Evolutionary conservation across 176 grass and related monocot species (phyloP).

Genomic region (Musa acuminata): DNA sequence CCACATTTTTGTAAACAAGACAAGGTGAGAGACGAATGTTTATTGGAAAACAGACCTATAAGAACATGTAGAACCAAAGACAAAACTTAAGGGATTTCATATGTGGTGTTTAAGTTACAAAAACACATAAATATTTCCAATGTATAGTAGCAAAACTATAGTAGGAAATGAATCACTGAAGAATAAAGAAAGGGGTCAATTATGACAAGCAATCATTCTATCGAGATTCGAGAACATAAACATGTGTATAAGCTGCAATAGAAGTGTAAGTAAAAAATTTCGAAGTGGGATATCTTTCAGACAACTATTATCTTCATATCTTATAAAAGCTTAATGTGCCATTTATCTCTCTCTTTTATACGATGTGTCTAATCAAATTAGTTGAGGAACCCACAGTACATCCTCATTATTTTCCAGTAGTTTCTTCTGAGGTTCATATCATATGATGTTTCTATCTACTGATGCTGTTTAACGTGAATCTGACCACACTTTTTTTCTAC

Average conservation of each 20-base stretch:
- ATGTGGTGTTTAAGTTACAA: background rate
- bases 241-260: background rate
- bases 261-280: background rate
- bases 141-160: too few relatives aligned
- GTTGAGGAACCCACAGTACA: background rate
- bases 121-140: background rate
- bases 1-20: too few relatives aligned
- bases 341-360: background rate
- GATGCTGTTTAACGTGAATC: background rate
- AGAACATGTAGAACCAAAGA: background rate
- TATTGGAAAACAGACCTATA: too few relatives aligned
- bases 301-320: too few relatives aligned
- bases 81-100: background rate
- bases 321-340: background rate
- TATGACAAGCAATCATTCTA: background rate
- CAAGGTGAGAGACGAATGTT: too few relatives aligned
- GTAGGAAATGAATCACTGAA: background rate
- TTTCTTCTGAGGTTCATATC: background rate
- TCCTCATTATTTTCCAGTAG: background rate
- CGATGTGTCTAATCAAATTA: background rate
- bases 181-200: background rate
- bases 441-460: background rate
- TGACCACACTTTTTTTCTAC: slow-evolving; percentile 2
- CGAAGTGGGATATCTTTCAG: too few relatives aligned
- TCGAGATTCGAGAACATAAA: background rate